Evolutionary conservation across 805 yeast species (phyloP), one percentile per base, ranked within the genome.

Genomic region (Candida methanosorbosa): DNA sequence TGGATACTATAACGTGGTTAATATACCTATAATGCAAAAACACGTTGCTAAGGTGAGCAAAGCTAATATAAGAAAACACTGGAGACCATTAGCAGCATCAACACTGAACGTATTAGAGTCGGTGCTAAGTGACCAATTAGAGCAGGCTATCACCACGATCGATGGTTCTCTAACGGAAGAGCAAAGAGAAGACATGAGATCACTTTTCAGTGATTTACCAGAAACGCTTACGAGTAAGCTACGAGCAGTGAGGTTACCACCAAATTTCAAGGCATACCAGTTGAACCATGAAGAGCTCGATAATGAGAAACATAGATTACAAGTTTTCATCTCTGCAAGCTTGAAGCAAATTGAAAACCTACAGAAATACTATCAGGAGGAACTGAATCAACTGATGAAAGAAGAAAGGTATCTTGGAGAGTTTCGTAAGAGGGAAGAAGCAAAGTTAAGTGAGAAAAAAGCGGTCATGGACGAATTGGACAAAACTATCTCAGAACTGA

Each of bases 201-300:
- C 38, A 11, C 31, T 39, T 14, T 16, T 56, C 9, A 29, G 50
- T 9, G 26, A 32, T 7, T 56, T 30, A 3, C 11, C 5, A 3
- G 5, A 3, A 5, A 21, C 59, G 1, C 29, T 56, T 22, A 15
- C 48, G 9, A 38, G 35, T 20, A 43, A 42, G 29, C 36, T 56
- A 7, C 38, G 44, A 15, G 41, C 38, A 2, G 38, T 48, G 1
- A 46, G 44, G 19, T 35, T 56, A 15, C 61, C 61, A 1, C 44
- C 49, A 2, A 45, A 51, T 3, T 31, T 50, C 16, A 39, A 32
- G 18, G 51, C 47, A 17, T 32, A 38, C 11, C 48, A 50, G 2
- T 39, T 56, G 11, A 52, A 54, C 36, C 48, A 53, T 35, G 52
- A 49, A 21, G 39, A 39, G 14, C 29, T 52, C 16, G 40, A 36